Evolutionary conservation across 495 filamentous ascomycete genomes (phyloP).

Genomic region (Xylaria longipes): DNA sequence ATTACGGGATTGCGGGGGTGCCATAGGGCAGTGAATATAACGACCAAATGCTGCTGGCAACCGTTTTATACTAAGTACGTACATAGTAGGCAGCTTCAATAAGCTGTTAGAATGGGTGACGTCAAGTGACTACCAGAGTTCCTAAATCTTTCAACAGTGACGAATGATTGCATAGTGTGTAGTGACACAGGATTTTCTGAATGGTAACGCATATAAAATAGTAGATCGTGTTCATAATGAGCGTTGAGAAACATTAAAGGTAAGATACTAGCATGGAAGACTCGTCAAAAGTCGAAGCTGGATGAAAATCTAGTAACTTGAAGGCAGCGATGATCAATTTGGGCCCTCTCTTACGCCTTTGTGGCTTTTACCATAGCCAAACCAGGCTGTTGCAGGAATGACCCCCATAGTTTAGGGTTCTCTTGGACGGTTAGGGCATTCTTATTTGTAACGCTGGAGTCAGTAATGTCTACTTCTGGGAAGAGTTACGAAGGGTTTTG

Average conservation of each 20-base stretch:
- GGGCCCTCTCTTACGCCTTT: constrained; percentile 14
- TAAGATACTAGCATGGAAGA: not conserved
- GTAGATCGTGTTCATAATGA: not conserved
- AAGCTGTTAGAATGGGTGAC: not conserved
- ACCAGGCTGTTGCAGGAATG: constrained; percentile 34
- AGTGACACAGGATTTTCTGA: no score
- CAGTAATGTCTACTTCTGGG: no score
- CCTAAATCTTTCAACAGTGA: not conserved
- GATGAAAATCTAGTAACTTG: not conserved
- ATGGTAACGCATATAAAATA: not conserved
- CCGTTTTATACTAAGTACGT: not conserved
- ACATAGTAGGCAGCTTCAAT: not conserved
- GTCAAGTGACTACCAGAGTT: not conserved
- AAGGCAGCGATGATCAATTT: not conserved
- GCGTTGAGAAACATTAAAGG: not conserved
- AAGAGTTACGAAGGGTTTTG: no score
- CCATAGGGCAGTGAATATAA: not conserved
- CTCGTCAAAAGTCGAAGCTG: not conserved
- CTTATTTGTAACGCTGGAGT: no score
- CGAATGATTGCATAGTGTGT: not conserved
- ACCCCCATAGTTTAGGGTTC: constrained; percentile 37
- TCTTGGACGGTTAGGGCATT: constrained; percentile 29
- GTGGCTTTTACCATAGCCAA: constrained; percentile 32
- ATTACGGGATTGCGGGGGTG: not conserved
- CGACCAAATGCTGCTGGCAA: not conserved